These are phyloP conservation scores for Coemansia sp. DNA, from an alignment of 192 early-diverging fungal genomes.

Conservation along the genomic window DNA sequence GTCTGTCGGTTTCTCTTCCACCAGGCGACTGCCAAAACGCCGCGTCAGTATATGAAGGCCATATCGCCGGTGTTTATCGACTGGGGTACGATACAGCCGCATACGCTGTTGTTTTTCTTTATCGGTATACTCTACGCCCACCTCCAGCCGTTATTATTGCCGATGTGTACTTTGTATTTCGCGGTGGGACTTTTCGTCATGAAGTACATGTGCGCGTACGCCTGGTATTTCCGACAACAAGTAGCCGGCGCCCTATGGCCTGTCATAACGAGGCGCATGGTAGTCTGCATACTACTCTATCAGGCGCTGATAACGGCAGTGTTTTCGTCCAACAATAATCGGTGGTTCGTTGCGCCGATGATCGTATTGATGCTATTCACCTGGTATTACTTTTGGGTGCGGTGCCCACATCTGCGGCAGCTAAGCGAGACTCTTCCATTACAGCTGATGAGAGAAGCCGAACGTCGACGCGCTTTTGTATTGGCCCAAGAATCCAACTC, in stretches of 20 bases:
- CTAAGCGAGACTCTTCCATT: slow-evolving; percentile 43
- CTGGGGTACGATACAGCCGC: slow-evolving; percentile 71
- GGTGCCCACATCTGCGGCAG: slow-evolving; percentile 25
- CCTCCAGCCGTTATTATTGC: slow-evolving; percentile 69
- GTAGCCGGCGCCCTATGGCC: slow-evolving; percentile 72
- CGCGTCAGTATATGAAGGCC: slow-evolving; percentile 74
- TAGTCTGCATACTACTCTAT: slow-evolving; percentile 65
- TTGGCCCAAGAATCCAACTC: slow-evolving; percentile 11
- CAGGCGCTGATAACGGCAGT: slow-evolving; percentile 66
- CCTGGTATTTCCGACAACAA: slow-evolving; percentile 75
- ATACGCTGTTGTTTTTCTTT: slow-evolving; percentile 71
- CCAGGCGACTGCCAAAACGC: slow-evolving; percentile 59
- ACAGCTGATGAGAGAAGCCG: slow-evolving; percentile 52
- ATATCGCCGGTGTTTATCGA: slow-evolving; percentile 69
- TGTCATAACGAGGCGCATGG: slow-evolving; percentile 68
- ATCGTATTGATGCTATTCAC: slow-evolving; percentile 47
- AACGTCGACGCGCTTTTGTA: slow-evolving; percentile 33
- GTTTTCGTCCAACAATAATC: slow-evolving; percentile 60
- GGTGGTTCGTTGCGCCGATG: slow-evolving; percentile 55
- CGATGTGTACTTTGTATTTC: slow-evolving; percentile 72
- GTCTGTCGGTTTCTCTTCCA: slow-evolving; percentile 58
- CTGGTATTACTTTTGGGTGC: slow-evolving; percentile 50
- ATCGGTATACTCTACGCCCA: slow-evolving; percentile 77
- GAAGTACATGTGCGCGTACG: slow-evolving; percentile 81
- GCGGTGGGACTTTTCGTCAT: slow-evolving; percentile 63